These are phyloP conservation scores for Apiospora saccharicola DNA, from an alignment of 2,329 filamentous ascomycete genomes.

Conservation along the genomic window DNA sequence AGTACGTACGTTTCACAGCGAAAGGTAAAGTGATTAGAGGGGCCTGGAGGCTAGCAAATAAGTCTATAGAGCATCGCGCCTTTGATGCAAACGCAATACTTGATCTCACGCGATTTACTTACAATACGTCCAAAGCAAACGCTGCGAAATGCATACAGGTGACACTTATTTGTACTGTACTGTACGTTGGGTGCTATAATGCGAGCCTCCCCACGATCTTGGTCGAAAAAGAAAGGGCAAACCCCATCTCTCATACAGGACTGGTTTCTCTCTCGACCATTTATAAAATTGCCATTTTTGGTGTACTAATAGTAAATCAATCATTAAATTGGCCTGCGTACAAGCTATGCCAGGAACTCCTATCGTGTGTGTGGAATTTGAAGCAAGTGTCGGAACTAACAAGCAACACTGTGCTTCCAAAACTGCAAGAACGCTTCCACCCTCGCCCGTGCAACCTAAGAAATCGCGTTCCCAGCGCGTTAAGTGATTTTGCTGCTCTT, in stretches of 20 bases:
- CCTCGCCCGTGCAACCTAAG: background rate
- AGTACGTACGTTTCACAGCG: conserved; percentile 5
- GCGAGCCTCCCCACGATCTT: background rate
- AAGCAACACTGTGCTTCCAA: conserved; percentile 16
- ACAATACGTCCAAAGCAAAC: background rate
- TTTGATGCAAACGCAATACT: conserved; percentile 12
- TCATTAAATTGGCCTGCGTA: background rate
- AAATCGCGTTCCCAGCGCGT: conserved; percentile 26
- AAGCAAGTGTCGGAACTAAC: background rate
- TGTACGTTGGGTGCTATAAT: background rate
- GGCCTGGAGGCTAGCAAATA: conserved; percentile 14
- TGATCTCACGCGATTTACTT: conserved; percentile 2
- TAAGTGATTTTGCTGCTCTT: background rate
- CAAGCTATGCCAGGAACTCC: background rate
- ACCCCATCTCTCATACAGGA: background rate
- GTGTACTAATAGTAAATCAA: background rate
- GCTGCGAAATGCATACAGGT: background rate
- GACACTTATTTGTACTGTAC: no score
- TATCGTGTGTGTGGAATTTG: background rate
- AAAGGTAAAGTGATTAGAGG: conserved; percentile 20
- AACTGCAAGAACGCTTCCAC: conserved; percentile 3
- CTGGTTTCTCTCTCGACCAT: background rate
- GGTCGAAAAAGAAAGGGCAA: background rate
- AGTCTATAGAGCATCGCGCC: conserved; percentile 23
- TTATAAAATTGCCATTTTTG: background rate